Conservation (phyloP, 192 early-diverging fungal species). For the Coemansia sp. region DNA sequence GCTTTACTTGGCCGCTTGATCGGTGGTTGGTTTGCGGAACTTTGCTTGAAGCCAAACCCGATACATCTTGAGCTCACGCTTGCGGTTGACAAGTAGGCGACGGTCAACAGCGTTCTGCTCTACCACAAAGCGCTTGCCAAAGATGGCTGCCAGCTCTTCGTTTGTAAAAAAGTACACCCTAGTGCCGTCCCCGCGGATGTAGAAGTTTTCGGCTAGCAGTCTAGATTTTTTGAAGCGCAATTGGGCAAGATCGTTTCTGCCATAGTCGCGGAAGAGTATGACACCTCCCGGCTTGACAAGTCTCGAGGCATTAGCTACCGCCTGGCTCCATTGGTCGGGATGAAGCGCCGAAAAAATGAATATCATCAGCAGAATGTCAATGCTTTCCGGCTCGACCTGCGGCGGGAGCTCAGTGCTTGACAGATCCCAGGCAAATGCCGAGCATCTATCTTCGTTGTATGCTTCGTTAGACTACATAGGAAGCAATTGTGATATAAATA, state of each 20-base stretch:
- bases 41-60: slow-evolving; percentile 97
- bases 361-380: slow-evolving; percentile 77
- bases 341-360: slow-evolving; percentile 82
- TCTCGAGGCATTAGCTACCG: slow-evolving; percentile 62
- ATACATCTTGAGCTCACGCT: slow-evolving; percentile 94
- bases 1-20: slow-evolving; percentile 18
- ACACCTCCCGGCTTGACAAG: slow-evolving; percentile 77
- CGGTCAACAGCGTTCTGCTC: slow-evolving; percentile 93
- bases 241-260: slow-evolving; percentile 79
- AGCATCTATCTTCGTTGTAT: slow-evolving; percentile 62
- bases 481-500: background rate
- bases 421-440: slow-evolving; percentile 77
- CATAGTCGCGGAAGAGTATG: slow-evolving; percentile 79
- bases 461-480: slow-evolving; percentile 50
- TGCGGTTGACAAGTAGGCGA: slow-evolving; percentile 89
- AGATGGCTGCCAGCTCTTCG: slow-evolving; percentile 45
- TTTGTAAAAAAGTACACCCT: slow-evolving; percentile 78
- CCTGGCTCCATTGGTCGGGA: slow-evolving; percentile 66
- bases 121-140: slow-evolving; percentile 63
- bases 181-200: slow-evolving; percentile 80
- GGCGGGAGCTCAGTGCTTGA: slow-evolving; percentile 59
- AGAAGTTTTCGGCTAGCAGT: slow-evolving; percentile 73
- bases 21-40: slow-evolving; percentile 72
- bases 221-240: slow-evolving; percentile 74
- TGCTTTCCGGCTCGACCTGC: slow-evolving; percentile 58